A percentile compares a stretch with the other conserved stretches of the same genome.
These are phyloP conservation scores for Purshia tridentata DNA, from an alignment of 306 rosid genomes.

Conservation along the genomic window DNA sequence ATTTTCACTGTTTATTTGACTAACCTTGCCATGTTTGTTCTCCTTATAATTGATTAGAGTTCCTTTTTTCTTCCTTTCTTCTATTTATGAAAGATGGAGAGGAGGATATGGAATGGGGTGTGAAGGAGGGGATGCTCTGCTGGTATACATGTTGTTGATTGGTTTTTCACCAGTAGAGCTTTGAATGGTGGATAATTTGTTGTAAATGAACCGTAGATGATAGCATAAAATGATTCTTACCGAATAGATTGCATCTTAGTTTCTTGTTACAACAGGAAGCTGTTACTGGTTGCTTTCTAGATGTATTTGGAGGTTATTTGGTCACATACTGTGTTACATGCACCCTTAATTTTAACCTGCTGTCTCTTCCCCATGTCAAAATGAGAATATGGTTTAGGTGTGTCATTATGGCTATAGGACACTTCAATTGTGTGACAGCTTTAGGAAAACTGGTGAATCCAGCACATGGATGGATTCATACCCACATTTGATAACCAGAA, in stretches of 20 bases:
- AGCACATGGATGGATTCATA: too few relatives aligned
- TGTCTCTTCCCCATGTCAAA: not conserved
- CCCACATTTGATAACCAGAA: not conserved
- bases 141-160: not conserved
- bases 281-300: not conserved
- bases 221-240: not conserved
- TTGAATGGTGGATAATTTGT: not conserved
- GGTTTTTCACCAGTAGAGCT: not conserved
- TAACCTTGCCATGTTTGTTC: not conserved
- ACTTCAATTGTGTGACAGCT: not conserved
- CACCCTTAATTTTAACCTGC: not conserved
- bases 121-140: not conserved
- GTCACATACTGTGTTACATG: not conserved
- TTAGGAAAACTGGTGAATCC: not conserved
- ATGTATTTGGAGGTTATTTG: not conserved
- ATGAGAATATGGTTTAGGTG: not conserved
- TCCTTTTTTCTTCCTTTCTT: too few relatives aligned
- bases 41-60: not conserved
- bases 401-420: not conserved
- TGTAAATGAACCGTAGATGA: not conserved
- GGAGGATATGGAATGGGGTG: not conserved
- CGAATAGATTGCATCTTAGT: not conserved
- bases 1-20: not conserved
- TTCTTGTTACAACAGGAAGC: not conserved
- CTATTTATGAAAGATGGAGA: too few relatives aligned